Evolutionary conservation across 345 rosid genomes (phyloP).

Genomic region (Pistacia integerrima): DNA sequence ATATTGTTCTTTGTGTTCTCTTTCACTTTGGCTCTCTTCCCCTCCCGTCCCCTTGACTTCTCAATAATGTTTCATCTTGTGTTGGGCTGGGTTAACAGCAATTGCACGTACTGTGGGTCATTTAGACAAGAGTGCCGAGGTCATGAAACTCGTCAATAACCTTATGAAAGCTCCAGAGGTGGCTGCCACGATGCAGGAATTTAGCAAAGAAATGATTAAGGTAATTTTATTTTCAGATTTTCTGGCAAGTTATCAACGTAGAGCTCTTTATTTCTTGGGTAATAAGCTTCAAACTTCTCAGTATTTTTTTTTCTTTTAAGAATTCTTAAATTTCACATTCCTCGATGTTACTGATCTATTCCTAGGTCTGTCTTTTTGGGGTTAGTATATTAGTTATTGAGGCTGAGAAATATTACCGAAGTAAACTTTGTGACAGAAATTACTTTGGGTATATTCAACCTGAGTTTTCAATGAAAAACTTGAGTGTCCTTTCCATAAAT

Average conservation of each 20-base stretch:
- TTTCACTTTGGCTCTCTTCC: background rate
- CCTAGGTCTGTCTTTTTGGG: background rate
- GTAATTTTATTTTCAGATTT: constrained; percentile 20
- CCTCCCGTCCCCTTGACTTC: background rate
- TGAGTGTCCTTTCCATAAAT: background rate
- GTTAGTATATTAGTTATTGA: background rate
- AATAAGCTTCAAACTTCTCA: background rate
- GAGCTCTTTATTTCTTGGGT: background rate
- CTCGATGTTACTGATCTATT: background rate
- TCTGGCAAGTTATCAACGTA: background rate
- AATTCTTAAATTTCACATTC: background rate
- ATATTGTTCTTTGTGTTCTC: background rate
- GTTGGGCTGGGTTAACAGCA: constrained; percentile 29
- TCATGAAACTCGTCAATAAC: constrained; percentile 55
- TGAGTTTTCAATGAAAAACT: background rate
- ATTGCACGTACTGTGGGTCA: constrained; percentile 55
- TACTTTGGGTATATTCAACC: background rate
- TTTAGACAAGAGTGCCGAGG: constrained; percentile 52
- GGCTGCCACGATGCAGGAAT: constrained; percentile 55
- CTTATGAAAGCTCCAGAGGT: constrained; percentile 58
- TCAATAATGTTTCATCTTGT: background rate
- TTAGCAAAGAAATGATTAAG: constrained; percentile 57
- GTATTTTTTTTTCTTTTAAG: background rate
- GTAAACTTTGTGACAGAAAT: background rate
- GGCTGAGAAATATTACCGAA: background rate